Percentiles rank a stretch among this genome's conserved stretches.
Evolutionary conservation across 2,329 filamentous ascomycete species (phyloP).

Genomic region (Epichloe sylvatica): DNA sequence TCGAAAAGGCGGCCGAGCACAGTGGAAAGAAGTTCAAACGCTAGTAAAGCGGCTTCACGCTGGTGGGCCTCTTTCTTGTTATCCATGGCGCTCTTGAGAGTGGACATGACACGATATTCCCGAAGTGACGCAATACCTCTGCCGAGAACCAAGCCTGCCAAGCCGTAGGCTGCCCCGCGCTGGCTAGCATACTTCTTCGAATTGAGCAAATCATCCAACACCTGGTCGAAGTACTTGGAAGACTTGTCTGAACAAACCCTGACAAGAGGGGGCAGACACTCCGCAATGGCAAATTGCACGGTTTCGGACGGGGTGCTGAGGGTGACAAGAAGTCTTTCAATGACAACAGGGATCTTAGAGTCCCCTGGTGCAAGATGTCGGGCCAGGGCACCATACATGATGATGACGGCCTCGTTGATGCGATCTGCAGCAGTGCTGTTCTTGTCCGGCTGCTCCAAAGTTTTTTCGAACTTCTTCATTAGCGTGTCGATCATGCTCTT

Average conservation of each 20-base stretch:
- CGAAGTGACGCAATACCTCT: constrained; percentile 68
- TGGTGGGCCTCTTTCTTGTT: constrained; percentile 90
- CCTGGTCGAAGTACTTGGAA: constrained; percentile 63
- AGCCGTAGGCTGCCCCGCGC: constrained; percentile 84
- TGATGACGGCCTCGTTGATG: constrained; percentile 93
- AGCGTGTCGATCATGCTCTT: constrained; percentile 71
- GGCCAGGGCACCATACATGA: constrained; percentile 89
- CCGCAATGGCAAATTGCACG: constrained; percentile 90
- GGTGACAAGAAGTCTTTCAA: constrained; percentile 73
- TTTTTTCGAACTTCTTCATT: constrained; percentile 83
- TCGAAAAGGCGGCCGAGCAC: constrained; percentile 84
- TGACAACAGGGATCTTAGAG: constrained; percentile 71
- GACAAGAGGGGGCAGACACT: constrained; percentile 85
- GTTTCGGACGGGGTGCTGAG: constrained; percentile 90
- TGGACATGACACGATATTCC: constrained; percentile 75
- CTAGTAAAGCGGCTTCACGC: constrained; percentile 75
- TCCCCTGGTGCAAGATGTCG: constrained; percentile 79
- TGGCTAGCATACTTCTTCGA: constrained; percentile 87
- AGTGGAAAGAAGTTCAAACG: constrained; percentile 78
- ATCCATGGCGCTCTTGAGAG: constrained; percentile 68
- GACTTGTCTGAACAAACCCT: constrained; percentile 65
- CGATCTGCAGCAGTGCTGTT: constrained; percentile 70
- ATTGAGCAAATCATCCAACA: constrained; percentile 69
- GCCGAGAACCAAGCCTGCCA: constrained; percentile 82
- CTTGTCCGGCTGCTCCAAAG: constrained; percentile 73